These are phyloP conservation scores for Mycena rebaudengoi DNA, from an alignment of 768 basidiomycete species.

Conservation along the genomic window DNA sequence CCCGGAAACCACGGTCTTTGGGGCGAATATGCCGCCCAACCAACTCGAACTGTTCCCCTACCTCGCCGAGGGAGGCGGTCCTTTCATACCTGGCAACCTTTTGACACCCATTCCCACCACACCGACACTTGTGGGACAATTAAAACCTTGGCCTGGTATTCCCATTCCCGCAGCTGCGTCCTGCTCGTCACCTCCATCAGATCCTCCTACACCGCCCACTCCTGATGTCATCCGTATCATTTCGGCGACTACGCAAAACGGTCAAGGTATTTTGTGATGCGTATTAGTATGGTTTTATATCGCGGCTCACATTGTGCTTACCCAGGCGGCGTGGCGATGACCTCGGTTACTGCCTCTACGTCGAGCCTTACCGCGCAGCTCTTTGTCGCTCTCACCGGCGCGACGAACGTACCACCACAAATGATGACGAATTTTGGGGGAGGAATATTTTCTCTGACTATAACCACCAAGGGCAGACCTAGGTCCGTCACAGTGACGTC, in stretches of 20 bases:
- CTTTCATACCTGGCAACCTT: slow-evolving; percentile 24
- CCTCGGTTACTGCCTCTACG: slow-evolving; percentile 25
- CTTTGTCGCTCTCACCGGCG: slow-evolving; percentile 26
- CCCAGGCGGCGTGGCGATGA: slow-evolving; percentile 19
- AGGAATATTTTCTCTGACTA: slow-evolving; percentile 15
- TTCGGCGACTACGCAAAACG: slow-evolving; percentile 16
- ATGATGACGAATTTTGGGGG: slow-evolving; percentile 21
- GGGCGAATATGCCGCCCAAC: slow-evolving; percentile 19
- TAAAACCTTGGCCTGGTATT: slow-evolving; percentile 26
- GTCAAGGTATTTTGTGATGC: slow-evolving; percentile 14
- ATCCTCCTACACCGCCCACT: too few relatives aligned
- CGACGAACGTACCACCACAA: slow-evolving; percentile 11
- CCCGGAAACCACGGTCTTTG: slow-evolving; percentile 29
- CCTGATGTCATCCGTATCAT: slow-evolving; percentile 6
- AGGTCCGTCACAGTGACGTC: slow-evolving; percentile 26
- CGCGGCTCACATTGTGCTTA: neutral
- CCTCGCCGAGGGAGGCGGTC: slow-evolving; percentile 23
- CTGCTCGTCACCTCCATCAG: neutral
- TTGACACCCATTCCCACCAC: slow-evolving; percentile 11
- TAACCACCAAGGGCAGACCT: slow-evolving; percentile 26
- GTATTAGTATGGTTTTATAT: neutral
- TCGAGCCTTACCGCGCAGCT: slow-evolving; percentile 11
- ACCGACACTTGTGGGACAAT: slow-evolving; percentile 26
- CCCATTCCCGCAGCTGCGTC: neutral
- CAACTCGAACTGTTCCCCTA: slow-evolving; percentile 25